Base-by-base conservation (phyloP, 306 rosid genomes). In the Hylodesmum podocarpum region DNA sequence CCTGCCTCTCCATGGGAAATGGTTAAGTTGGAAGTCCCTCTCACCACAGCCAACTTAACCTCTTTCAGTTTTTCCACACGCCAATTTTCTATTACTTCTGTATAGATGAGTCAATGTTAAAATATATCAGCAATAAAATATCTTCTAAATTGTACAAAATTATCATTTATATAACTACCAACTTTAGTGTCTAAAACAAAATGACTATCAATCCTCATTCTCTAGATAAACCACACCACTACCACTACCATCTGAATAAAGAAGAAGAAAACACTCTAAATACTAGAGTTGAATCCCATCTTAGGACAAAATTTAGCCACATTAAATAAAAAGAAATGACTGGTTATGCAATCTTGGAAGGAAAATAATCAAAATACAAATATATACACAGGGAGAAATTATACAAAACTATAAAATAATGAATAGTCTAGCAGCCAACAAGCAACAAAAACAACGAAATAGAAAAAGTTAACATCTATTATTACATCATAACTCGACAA, bases 71-170 rank as follows among this genome's bases (percentile, higher is more conserved):
- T 95, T 86, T 92, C 89, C 70, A 76, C 78, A 66, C 96, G 89
- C 98, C 98, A 95, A 72, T 84, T 85, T 85, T 90, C 97, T 66
- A 93, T 78, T 19, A 86, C 86, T 68, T 84, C 97, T 95, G 90
- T 28, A 76, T 62, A 66, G 55, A 68, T n/a, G n/a, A 77, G 53
- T 68, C 31, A 19, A 47, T 37, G 29, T 75, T 51, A 66, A 78
- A 71, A 40, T 22, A 75, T 8, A 11, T 34, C 28, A 63, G 51
- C 27, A 41, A 14, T 33, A 72, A 58, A 71, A 61, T 47, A 76
- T 64, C 76, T 70, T 24, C 29, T 13, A 44, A 70, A 33, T 57
- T 49, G n/a, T 22, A 50, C 27, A 50, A 66, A 72, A 8, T 40
- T 24, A 6, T 3, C 63, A 59, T 58, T 55, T 16, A 49, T 10